Evolutionary conservation across 306 rosid genomes (phyloP).

Genomic region (Cucurbita moschata): DNA sequence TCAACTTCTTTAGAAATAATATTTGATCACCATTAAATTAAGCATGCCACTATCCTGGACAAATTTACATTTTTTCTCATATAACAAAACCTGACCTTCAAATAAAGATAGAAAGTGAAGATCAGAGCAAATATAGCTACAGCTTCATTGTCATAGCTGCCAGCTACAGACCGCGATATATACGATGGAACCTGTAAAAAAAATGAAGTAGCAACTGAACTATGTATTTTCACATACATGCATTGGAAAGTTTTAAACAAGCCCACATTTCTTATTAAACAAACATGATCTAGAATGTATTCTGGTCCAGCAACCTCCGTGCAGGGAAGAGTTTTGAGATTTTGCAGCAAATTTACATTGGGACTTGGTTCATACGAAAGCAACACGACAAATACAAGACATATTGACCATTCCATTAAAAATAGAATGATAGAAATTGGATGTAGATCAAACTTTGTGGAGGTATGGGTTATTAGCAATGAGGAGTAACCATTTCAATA

Average conservation of each 20-base stretch:
- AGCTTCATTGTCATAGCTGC: slow-evolving; percentile 99
- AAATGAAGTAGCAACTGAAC: neutral
- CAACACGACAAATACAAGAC: neutral
- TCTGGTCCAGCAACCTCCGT: neutral
- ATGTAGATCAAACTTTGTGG: neutral
- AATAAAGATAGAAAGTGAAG: slow-evolving; percentile 89
- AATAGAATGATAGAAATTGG: neutral
- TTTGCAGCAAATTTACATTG: neutral
- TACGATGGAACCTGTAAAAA: slow-evolving; percentile 81
- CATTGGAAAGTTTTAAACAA: neutral
- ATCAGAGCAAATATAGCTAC: slow-evolving; percentile 98
- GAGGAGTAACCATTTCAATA: neutral
- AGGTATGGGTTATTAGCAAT: neutral
- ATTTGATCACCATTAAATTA: slow-evolving; percentile 31
- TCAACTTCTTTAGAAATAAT: neutral
- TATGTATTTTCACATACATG: neutral
- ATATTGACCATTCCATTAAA: neutral
- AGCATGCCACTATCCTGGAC: neutral
- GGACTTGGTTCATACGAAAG: neutral
- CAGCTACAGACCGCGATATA: slow-evolving; percentile 98
- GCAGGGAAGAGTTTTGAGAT: neutral
- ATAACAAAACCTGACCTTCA: slow-evolving; percentile 49
- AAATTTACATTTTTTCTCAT: neutral
- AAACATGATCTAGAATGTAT: neutral
- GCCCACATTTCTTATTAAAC: neutral